Evolutionary conservation across 345 rosid species (phyloP).

Genomic region (Salix purpurea): DNA sequence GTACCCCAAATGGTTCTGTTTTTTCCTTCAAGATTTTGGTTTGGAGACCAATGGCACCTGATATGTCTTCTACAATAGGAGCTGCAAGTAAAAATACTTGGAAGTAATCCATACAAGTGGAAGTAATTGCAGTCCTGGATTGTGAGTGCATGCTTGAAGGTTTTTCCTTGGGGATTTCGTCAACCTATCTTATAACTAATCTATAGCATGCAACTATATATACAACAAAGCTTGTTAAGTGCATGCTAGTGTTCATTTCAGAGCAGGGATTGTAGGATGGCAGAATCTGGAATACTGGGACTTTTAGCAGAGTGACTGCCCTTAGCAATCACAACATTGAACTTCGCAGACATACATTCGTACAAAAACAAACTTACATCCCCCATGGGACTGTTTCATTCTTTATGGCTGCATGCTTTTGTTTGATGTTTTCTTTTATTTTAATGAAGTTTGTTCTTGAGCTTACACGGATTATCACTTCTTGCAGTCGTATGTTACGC

Average conservation of each 20-base stretch:
- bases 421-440: not conserved
- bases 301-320: not conserved
- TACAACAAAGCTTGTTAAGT: not conserved
- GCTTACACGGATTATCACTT: slow-evolving; percentile 2
- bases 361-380: not conserved
- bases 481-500: slow-evolving; percentile 77
- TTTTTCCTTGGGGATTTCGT: not conserved
- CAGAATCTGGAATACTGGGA: not conserved
- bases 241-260: not conserved
- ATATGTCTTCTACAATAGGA: not conserved
- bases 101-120: not conserved
- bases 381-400: not conserved
- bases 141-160: not conserved
- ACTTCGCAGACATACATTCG: not conserved
- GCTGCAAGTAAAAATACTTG: not conserved
- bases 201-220: not conserved
- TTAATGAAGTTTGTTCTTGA: not conserved
- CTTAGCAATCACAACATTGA: not conserved
- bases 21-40: not conserved
- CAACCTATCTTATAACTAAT: not conserved
- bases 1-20: not conserved
- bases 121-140: not conserved
- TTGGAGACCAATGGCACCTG: not conserved
- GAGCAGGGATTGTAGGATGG: too few species aligned
- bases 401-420: not conserved